A percentile compares a stretch with the other conserved stretches of the same genome.
Conservation (phyloP, 164 flowering plant species). For the Chimonanthus praecox region DNA sequence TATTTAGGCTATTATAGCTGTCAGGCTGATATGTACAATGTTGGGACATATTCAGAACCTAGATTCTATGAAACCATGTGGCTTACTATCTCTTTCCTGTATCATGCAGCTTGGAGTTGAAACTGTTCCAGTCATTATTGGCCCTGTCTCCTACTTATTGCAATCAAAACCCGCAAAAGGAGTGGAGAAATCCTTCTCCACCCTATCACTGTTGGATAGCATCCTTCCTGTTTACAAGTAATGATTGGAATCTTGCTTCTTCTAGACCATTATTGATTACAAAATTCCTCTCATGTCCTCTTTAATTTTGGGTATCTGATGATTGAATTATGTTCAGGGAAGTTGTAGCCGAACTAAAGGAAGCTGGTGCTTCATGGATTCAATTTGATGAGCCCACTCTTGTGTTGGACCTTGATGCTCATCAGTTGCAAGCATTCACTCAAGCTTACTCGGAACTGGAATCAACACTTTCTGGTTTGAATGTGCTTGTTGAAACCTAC, state of each 20-base stretch:
- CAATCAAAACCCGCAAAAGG: conserved; percentile 83
- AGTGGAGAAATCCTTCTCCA: conserved; percentile 60
- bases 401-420: conserved; percentile 53
- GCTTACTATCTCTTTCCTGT: conserved; percentile 4
- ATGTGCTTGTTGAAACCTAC: conserved; percentile 56
- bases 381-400: conserved; percentile 67
- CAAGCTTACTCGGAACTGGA: conserved; percentile 54
- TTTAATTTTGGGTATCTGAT: not conserved
- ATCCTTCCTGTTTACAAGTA: conserved; percentile 77
- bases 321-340: conserved; percentile 33
- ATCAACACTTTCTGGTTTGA: conserved; percentile 44
- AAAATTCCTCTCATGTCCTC: not conserved
- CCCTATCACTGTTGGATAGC: conserved; percentile 62
- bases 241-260: conserved; percentile 12
- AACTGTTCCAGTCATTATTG: conserved; percentile 73
- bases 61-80: not conserved
- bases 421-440: conserved; percentile 51
- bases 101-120: conserved; percentile 66
- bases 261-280: not conserved
- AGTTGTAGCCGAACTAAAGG: conserved; percentile 53
- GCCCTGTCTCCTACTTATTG: conserved; percentile 82
- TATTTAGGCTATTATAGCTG: too few relatives aligned
- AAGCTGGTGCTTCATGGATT: conserved; percentile 71
- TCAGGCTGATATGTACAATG: too few relatives aligned
- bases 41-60: not conserved